A percentile compares a stretch with the other conserved stretches of the same genome.
Conservation (phyloP, 2,329 filamentous ascomycete species). For the Eutypella sp. region DNA sequence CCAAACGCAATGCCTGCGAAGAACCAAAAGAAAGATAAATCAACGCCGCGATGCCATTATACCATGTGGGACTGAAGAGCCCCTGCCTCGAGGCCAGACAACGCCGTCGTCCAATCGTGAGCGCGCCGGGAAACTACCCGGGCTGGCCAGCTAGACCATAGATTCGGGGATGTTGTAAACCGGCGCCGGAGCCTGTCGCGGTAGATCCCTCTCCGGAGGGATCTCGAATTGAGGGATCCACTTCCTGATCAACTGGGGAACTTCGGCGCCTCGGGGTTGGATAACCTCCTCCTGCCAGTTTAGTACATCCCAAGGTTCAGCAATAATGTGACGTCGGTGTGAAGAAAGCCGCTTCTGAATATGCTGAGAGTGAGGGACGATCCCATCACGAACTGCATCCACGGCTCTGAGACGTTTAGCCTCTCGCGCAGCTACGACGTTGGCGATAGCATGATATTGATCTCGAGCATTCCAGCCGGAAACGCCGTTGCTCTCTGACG, state of each 20-base stretch:
- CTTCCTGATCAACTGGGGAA: constrained; percentile 37
- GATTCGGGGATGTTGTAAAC: constrained; percentile 19
- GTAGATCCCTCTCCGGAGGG: constrained; percentile 9
- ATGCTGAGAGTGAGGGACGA: constrained; percentile 28
- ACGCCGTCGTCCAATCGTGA: constrained; percentile 20
- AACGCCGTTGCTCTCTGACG: constrained; percentile 51
- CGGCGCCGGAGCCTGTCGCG: constrained; percentile 11
- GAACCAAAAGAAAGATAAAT: constrained; percentile 18
- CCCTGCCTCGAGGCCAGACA: constrained; percentile 10
- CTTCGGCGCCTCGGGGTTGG: constrained; percentile 33
- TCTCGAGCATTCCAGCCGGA: constrained; percentile 45
- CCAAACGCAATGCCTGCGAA: constrained; percentile 28
- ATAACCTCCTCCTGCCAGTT: constrained; percentile 45
- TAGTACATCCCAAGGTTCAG: constrained; percentile 41
- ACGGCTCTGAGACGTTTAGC: constrained; percentile 44
- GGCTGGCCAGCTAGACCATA: constrained; percentile 22
- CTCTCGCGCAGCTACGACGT: constrained; percentile 54
- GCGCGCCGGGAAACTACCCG: constrained; percentile 8
- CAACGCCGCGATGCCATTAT: constrained; percentile 19
- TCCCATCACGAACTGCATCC: constrained; percentile 34
- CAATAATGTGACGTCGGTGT: constrained; percentile 33
- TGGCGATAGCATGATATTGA: constrained; percentile 43
- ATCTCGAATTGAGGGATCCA: constrained; percentile 36
- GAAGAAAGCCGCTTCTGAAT: constrained; percentile 32
- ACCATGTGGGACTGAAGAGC: constrained; percentile 19